Evolutionary conservation across 176 grass and related monocot genomes (phyloP).

Genomic region (Tillandsia fasciculata): DNA sequence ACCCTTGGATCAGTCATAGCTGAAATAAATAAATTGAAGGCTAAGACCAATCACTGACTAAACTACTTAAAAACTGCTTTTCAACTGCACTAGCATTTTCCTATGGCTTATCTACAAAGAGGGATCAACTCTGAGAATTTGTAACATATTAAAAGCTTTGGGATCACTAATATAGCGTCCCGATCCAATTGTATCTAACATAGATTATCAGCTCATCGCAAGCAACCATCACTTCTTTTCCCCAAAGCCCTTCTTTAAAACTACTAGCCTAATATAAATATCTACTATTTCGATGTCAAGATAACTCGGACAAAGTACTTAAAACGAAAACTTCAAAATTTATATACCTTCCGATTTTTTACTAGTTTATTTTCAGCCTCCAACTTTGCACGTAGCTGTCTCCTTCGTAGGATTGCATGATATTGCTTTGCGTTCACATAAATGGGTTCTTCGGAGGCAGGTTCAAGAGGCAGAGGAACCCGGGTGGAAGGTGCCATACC

Average conservation of each 20-base stretch:
- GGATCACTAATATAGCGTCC: no score
- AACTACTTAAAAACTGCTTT: neutral
- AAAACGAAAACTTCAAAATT: neutral
- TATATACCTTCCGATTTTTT: slow-evolving; percentile 72
- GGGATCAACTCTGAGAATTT: no score
- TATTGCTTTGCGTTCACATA: slow-evolving; percentile 97
- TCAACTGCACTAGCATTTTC: neutral
- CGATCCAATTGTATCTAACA: no score
- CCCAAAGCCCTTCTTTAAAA: neutral
- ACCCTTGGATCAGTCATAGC: neutral
- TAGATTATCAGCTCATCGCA: no score
- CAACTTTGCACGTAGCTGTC: slow-evolving; percentile 69
- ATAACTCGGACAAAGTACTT: neutral
- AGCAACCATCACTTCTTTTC: no score
- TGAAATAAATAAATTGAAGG: neutral
- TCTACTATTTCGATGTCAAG: neutral
- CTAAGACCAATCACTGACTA: neutral
- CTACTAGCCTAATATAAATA: neutral
- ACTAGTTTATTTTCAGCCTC: slow-evolving; percentile 98
- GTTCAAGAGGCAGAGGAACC: slow-evolving; percentile 65
- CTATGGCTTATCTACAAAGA: no score
- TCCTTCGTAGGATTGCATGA: slow-evolving; percentile 82
- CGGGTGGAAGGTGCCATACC: slow-evolving; percentile 47
- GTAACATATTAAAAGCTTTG: no score
- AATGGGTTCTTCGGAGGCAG: slow-evolving; percentile 75